Evolutionary conservation across 805 yeast genomes (phyloP), one percentile per base, ranked within the genome.

Genomic region (Schizosaccharomyces lindneri): DNA sequence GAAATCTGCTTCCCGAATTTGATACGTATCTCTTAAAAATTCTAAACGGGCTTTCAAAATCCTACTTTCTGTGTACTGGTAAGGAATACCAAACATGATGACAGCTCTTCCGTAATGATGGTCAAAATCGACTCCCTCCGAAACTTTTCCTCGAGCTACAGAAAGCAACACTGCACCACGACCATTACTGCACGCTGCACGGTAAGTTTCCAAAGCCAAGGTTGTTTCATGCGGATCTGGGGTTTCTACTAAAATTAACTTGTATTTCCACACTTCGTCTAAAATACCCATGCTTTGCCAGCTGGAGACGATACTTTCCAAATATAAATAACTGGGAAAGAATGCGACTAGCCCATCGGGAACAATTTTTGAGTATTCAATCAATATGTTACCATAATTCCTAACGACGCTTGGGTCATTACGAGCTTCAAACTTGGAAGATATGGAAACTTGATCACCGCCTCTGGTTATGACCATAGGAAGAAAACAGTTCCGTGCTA

Each of bases 171-270:
- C 90, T 0, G 99, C 99, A 3, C 99, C 99, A 65, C 98, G 77
- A 3, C 99, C 99, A 71, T 93, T 93, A 1, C 90, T 83, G 68
- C 99, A 93, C 0, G 99, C 99, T 41, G 88, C 85, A 68, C 98
- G 76, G 70, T 89, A 93, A 0, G 97, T 93, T 65, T 93, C 98
- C 66, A 93, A 74, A 0, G 98, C 99, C 64, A 93, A 73, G 1
- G 96, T 84, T 0, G 99, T 93, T 71, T 93, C 99, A 70, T 93
- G 99, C 0, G 97, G 95, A 79, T 93, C 99, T 0, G 99, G 99
- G 0, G 99, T 93, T 70, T 93, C 99, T 17, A 94, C 97, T 41
- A 93, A 74, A 65, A 93, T 90, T 66, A 93, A 76, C 70, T 93
- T 93, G 70, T 93, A 88, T 71, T 93, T 89, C 98, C 98, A 93